phyloP scores from a whole-genome alignment of 2,329 filamentous ascomycete species.

The Gyromitra esculenta region DNA sequence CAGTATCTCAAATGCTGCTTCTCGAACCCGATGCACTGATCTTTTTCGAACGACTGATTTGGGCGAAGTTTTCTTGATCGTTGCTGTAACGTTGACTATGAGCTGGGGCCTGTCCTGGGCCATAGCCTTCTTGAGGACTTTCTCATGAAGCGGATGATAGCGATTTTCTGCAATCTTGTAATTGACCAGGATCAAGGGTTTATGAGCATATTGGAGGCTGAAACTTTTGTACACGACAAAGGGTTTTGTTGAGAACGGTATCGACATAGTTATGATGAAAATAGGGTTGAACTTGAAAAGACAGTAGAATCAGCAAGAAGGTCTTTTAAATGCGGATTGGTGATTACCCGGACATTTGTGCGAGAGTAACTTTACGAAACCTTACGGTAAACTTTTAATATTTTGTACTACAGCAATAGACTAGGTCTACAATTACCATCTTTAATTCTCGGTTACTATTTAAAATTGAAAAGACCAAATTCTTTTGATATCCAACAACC shows the following conservation, averaged over 20 bases:
- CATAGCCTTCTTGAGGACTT: constrained; percentile 18
- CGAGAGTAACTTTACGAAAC: too few relatives aligned
- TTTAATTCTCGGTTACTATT: too few relatives aligned
- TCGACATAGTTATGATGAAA: constrained; percentile 7
- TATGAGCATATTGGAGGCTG: constrained; percentile 21
- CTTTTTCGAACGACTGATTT: constrained; percentile 44
- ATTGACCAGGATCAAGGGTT: constrained; percentile 20
- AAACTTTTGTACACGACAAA: constrained; percentile 38
- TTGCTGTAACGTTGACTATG: constrained; percentile 31
- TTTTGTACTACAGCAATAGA: too few relatives aligned
- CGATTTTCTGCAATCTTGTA: constrained; percentile 14
- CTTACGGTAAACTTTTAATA: too few relatives aligned
- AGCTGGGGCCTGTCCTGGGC: constrained; percentile 24
- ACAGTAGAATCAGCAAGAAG: too few relatives aligned
- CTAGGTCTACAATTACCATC: too few relatives aligned
- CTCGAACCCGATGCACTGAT: constrained; percentile 26
- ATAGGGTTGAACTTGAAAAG: too few relatives aligned
- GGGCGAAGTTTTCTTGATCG: constrained; percentile 40
- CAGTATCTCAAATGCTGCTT: constrained; percentile 29
- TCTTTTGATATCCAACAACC: too few relatives aligned
- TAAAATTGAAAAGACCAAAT: too few relatives aligned
- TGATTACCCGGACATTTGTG: too few relatives aligned
- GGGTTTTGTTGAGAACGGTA: constrained; percentile 15
- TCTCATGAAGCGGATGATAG: constrained; percentile 40
- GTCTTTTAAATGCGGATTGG: too few relatives aligned